These are phyloP conservation scores for Acer saccharum DNA, from an alignment of 345 rosid genomes.

Conservation along the genomic window DNA sequence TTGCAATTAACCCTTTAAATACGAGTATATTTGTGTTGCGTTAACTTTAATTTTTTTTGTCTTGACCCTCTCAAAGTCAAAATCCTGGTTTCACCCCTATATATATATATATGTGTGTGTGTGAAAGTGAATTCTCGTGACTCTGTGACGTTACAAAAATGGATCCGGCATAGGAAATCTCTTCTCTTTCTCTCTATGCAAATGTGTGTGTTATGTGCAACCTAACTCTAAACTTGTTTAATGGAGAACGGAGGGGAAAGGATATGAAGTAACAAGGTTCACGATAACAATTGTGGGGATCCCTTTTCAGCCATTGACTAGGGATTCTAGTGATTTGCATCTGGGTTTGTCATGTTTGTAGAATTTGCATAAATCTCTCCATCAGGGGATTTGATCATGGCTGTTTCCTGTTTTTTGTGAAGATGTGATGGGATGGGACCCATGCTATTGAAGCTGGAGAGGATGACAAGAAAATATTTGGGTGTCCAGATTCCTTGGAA, in stretches of 20 bases:
- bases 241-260: background rate
- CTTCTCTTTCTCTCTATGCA: too few relatives aligned
- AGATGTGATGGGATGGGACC: background rate
- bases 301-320: background rate
- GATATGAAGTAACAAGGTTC: background rate
- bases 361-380: background rate
- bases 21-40: too few relatives aligned
- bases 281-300: background rate
- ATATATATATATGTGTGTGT: too few relatives aligned
- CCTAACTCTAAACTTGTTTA: too few relatives aligned
- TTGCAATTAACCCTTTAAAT: too few relatives aligned
- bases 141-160: too few relatives aligned
- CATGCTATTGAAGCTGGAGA: background rate
- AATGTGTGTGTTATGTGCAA: too few relatives aligned
- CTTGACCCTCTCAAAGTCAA: too few relatives aligned
- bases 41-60: too few relatives aligned
- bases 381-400: constrained; percentile 11
- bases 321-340: constrained; percentile 9
- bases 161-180: too few relatives aligned
- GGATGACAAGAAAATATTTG: background rate
- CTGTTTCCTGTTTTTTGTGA: background rate
- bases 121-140: too few relatives aligned
- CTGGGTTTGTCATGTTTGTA: background rate
- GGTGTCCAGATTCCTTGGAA: constrained; percentile 2
- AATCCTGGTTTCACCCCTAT: too few relatives aligned